Percentiles rank a stretch among this genome's conserved stretches.
Conservation (phyloP, 768 basidiomycete species). For the Bullera alba region DNA sequence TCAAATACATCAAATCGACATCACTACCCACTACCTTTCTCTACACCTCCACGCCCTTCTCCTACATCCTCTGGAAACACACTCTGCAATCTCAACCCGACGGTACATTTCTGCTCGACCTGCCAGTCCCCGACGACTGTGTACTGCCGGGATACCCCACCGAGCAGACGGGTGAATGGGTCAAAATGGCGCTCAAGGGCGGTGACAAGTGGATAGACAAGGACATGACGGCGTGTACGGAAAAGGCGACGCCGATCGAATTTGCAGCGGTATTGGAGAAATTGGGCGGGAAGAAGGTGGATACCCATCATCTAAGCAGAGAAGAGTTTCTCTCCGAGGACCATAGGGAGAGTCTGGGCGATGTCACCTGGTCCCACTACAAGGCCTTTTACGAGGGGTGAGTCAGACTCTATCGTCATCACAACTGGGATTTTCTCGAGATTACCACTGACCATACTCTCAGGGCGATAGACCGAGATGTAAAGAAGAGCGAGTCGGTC, state of each 20-base stretch:
- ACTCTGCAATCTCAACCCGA: background rate
- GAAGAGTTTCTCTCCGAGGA: slow-evolving; percentile 10
- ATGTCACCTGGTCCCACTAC: slow-evolving; percentile 10
- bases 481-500: background rate
- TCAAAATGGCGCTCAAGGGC: slow-evolving; percentile 3
- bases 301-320: slow-evolving; percentile 5
- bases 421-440: background rate
- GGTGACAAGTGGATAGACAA: slow-evolving; percentile 18
- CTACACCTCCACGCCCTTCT: slow-evolving; percentile 8
- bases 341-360: slow-evolving; percentile 3
- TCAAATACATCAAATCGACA: background rate
- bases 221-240: slow-evolving; percentile 8
- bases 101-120: slow-evolving; percentile 1
- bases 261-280: slow-evolving; percentile 10
- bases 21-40: slow-evolving; percentile 8
- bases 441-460: background rate
- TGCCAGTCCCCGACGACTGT: slow-evolving; percentile 6
- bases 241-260: slow-evolving; percentile 2
- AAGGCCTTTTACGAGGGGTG: slow-evolving; percentile 5
- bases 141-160: slow-evolving; percentile 5
- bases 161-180: slow-evolving; percentile 17
- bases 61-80: slow-evolving; percentile 4
- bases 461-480: slow-evolving; percentile 1
- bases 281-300: slow-evolving; percentile 7
- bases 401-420: background rate